Conservation (phyloP, 306 rosid species). For the Vicia faba region DNA sequence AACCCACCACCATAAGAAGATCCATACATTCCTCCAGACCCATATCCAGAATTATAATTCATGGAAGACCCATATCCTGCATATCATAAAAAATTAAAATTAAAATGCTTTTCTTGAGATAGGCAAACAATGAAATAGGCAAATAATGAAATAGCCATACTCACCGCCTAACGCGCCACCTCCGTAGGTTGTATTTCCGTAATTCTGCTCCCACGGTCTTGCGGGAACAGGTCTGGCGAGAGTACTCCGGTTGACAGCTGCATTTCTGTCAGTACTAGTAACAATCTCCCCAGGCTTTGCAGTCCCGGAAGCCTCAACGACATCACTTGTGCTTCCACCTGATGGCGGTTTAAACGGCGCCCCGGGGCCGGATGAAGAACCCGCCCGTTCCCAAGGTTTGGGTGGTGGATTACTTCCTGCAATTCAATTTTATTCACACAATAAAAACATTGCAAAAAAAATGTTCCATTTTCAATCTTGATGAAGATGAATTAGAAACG, state of each 20-base stretch:
- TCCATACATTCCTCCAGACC: slow-evolving; percentile 74
- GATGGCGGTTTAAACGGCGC: slow-evolving; percentile 91
- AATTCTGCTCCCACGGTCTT: slow-evolving; percentile 95
- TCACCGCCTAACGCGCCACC: slow-evolving; percentile 80
- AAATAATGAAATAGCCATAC: neutral
- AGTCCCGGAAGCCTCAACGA: slow-evolving; percentile 97
- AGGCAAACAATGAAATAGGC: slow-evolving; percentile 5
- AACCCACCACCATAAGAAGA: slow-evolving; percentile 61
- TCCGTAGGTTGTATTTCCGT: slow-evolving; percentile 64
- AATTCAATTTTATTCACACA: slow-evolving; percentile 32
- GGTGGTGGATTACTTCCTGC: slow-evolving; percentile 81
- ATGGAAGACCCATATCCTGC: slow-evolving; percentile 74
- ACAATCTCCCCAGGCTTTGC: slow-evolving; percentile 95
- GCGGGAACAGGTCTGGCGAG: slow-evolving; percentile 82
- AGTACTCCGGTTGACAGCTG: slow-evolving; percentile 54
- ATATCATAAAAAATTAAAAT: neutral
- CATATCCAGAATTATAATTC: slow-evolving; percentile 66
- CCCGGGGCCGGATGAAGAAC: slow-evolving; percentile 72
- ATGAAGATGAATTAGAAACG: neutral
- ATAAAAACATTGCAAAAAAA: slow-evolving; percentile 15
- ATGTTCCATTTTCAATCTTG: neutral
- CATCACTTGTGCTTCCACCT: slow-evolving; percentile 78
- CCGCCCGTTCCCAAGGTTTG: slow-evolving; percentile 93
- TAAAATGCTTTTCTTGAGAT: slow-evolving; percentile 13
- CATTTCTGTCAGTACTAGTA: slow-evolving; percentile 55